Evolutionary conservation across 345 rosid genomes (phyloP).

Genomic region (Abelmoschus esculentus): DNA sequence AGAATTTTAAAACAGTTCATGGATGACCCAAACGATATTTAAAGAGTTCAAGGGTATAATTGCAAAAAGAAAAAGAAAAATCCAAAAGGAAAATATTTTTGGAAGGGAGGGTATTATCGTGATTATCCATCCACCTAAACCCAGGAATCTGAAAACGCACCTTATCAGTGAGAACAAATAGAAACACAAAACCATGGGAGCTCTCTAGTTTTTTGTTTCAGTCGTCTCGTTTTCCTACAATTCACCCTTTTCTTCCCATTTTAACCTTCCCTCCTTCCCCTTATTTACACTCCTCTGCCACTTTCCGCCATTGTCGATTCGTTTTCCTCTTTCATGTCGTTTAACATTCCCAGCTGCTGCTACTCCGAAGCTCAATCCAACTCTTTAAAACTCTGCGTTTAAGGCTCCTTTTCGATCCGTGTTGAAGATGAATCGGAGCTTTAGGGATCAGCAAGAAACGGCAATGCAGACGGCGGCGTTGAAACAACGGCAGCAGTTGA

Average conservation of each 20-base stretch:
- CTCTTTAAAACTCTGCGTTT: constrained; percentile 10
- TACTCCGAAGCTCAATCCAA: constrained; percentile 31
- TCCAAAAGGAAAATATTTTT: not conserved
- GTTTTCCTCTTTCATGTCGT: constrained; percentile 14
- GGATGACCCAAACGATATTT: not conserved
- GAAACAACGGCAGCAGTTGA: constrained; percentile 72
- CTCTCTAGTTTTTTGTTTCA: not conserved
- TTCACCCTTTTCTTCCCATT: constrained; percentile 13
- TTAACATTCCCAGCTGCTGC: constrained; percentile 10
- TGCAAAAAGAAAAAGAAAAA: not conserved
- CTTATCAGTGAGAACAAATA: constrained; percentile 25
- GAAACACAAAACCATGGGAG: not conserved
- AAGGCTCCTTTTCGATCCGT: constrained; percentile 16
- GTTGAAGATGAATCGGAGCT: constrained; percentile 75
- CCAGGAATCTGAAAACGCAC: constrained; percentile 24
- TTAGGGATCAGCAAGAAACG: constrained; percentile 64
- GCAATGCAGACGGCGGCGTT: constrained; percentile 62
- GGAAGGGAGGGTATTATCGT: constrained; percentile 19
- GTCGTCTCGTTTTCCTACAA: constrained; percentile 19
- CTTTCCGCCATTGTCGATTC: constrained; percentile 21
- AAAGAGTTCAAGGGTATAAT: not conserved
- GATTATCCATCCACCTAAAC: constrained; percentile 18
- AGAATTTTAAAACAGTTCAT: not conserved
- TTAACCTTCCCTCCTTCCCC: constrained; percentile 3
- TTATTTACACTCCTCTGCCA: constrained; percentile 30